These are phyloP conservation scores for Nitzschia sp. DNA, from an alignment of 108 stramenopile genomes.

Conservation along the genomic window DNA sequence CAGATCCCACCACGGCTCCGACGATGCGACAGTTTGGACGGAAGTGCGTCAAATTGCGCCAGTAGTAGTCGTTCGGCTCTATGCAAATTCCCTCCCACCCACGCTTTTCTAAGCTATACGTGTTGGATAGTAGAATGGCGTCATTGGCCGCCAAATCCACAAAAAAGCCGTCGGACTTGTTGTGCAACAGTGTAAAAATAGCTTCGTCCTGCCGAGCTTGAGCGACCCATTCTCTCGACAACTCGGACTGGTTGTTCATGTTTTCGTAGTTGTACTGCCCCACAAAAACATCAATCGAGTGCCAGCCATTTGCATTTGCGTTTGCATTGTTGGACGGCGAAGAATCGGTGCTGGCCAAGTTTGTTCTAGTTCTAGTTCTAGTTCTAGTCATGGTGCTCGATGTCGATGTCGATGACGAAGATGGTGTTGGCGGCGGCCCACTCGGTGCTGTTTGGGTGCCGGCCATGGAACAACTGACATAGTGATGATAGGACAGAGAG, in stretches of 20 bases:
- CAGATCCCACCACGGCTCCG: slow-evolving; percentile 45
- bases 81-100: slow-evolving; percentile 58
- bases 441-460: too few relatives aligned
- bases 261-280: slow-evolving; percentile 15
- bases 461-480: not conserved
- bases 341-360: not conserved
- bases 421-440: too few relatives aligned
- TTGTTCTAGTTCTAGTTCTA: not conserved
- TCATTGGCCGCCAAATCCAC: slow-evolving; percentile 70
- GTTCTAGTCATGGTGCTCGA: too few relatives aligned
- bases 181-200: slow-evolving; percentile 28
- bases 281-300: slow-evolving; percentile 44
- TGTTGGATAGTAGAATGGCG: slow-evolving; percentile 43
- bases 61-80: slow-evolving; percentile 57
- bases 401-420: too few relatives aligned
- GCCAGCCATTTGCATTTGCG: slow-evolving; percentile 33
- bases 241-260: not conserved
- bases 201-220: slow-evolving; percentile 56
- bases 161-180: slow-evolving; percentile 48
- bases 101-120: slow-evolving; percentile 43
- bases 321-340: not conserved
- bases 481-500: not conserved
- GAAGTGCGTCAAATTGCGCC: slow-evolving; percentile 44
- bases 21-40: slow-evolving; percentile 37
- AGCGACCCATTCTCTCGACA: slow-evolving; percentile 25